phyloP scores from a whole-genome alignment of 2,329 filamentous ascomycete genomes.

The Mycosphaerella sp. region DNA sequence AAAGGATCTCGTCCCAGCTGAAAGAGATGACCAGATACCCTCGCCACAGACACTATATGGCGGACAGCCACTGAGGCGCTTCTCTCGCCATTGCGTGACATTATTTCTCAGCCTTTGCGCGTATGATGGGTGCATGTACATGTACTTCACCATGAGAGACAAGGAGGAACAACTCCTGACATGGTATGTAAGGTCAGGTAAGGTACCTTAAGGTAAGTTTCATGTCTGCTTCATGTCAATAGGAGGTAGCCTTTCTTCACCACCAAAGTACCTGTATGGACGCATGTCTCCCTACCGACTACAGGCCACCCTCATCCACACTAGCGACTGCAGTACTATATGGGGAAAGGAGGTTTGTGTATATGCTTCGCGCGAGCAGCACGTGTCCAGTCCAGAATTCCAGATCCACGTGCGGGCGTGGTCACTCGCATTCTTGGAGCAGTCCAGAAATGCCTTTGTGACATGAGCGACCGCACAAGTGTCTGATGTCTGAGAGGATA shows the following conservation, averaged over 20 bases:
- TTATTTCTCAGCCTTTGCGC: neutral
- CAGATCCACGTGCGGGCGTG: too few relatives aligned
- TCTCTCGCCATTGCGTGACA: neutral
- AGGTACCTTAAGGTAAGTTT: neutral
- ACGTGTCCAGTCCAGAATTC: too few relatives aligned
- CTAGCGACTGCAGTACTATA: neutral
- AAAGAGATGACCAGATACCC: neutral
- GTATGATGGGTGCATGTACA: too few relatives aligned
- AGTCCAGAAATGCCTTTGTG: neutral
- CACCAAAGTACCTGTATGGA: neutral
- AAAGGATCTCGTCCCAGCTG: neutral
- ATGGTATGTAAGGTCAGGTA: neutral
- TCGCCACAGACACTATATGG: neutral
- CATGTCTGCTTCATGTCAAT: neutral
- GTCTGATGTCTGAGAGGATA: neutral
- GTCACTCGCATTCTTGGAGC: too few relatives aligned
- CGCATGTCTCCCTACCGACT: neutral
- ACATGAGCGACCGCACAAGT: neutral
- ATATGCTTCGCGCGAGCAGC: too few relatives aligned
- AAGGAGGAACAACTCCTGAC: neutral
- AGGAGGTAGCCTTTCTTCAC: neutral
- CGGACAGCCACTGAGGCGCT: neutral
- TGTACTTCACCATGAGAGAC: neutral
- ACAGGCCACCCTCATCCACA: neutral
- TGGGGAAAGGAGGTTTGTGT: neutral